Percentiles rank a stretch among this genome's conserved stretches.
These are phyloP conservation scores for Linaria vulgaris DNA, from an alignment of 257 asterid genomes.

Conservation along the genomic window DNA sequence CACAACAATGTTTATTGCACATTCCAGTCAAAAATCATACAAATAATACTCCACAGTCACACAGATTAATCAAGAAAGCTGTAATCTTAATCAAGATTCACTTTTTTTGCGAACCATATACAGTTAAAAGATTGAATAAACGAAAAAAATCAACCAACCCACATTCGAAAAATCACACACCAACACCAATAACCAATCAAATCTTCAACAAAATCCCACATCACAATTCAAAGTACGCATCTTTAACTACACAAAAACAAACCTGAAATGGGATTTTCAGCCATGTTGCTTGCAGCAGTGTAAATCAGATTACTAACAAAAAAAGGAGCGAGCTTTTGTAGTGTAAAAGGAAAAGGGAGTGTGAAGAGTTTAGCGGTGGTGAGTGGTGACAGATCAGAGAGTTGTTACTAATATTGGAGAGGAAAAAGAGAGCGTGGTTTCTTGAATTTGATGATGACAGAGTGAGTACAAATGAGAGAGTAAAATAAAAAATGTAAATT, in stretches of 20 bases:
- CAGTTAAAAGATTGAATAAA: slow-evolving; percentile 10
- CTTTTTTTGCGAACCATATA: slow-evolving; percentile 17
- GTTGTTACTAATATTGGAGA: too few species aligned
- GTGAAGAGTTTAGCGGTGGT: too few species aligned
- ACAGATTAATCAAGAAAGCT: slow-evolving; percentile 37
- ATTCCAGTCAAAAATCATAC: slow-evolving; percentile 8
- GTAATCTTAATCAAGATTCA: slow-evolving; percentile 29
- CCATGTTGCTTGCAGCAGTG: slow-evolving; percentile 39
- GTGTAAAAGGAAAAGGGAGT: too few species aligned
- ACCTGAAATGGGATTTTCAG: slow-evolving; percentile 62
- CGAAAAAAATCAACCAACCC: not conserved
- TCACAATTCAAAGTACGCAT: slow-evolving; percentile 12
- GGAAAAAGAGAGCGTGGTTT: too few species aligned
- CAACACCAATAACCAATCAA: slow-evolving; percentile 14
- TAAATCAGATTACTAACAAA: slow-evolving; percentile 10
- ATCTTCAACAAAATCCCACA: slow-evolving; percentile 27
- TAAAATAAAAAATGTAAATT: too few species aligned
- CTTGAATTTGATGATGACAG: too few species aligned
- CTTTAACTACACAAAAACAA: slow-evolving; percentile 4
- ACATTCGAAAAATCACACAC: slow-evolving; percentile 8
- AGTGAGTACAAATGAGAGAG: too few species aligned
- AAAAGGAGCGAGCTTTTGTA: slow-evolving; percentile 36
- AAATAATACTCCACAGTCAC: too few species aligned
- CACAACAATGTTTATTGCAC: not conserved
- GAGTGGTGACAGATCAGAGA: too few species aligned